Evolutionary conservation across 805 yeast species (phyloP), one percentile per base, ranked within the genome.

Genomic region (Kurtzmaniella cleridarum): DNA sequence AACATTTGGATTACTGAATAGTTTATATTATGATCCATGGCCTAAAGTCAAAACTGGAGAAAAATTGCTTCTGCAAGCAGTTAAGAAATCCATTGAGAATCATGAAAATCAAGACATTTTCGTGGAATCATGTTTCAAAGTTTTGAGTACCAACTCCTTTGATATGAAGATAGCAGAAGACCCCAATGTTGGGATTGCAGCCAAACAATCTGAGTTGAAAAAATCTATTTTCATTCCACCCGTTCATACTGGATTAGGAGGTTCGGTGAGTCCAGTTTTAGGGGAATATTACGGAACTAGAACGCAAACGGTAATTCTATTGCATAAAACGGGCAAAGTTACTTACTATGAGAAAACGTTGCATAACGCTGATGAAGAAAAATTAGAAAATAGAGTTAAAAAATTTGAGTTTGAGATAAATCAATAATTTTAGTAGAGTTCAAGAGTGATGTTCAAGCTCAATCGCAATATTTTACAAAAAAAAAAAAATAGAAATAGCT

Each of bases 221-320:
- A 62, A 73, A 24, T 75, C 85, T 3, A 78, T 89, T 4, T 87
- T 79, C 51, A 74, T 89, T 8, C 95, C 95, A 2, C 87, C 88
- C 0, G 51, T 84, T 30, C 55, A 58, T 32, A 55, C 63, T 14
- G 43, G 43, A 5, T 27, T 42, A 23, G 27, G 26, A n/a, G 16
- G 15, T 5, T 16, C 18, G 7, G 16, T 15, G 5, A 47, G 41
- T 34, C 26, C 31, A 13, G 47, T 52, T 2, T 42, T 68, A 12
- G 87, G 88, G 0, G 58, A 66, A 16, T 79, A 68, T 50, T 90
- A 88, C 54, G 96, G 96, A 0, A 89, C 97, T 0, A 64, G 96
- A 39, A 85, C 96, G 0, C 96, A 89, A 56, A 87, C 95, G 0
- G 74, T 88, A 2, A 69, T 88, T 3, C 49, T 86, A 16, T 69